Conservation (phyloP, 148 eudicot genomes). For the Cornus suecica region DNA sequence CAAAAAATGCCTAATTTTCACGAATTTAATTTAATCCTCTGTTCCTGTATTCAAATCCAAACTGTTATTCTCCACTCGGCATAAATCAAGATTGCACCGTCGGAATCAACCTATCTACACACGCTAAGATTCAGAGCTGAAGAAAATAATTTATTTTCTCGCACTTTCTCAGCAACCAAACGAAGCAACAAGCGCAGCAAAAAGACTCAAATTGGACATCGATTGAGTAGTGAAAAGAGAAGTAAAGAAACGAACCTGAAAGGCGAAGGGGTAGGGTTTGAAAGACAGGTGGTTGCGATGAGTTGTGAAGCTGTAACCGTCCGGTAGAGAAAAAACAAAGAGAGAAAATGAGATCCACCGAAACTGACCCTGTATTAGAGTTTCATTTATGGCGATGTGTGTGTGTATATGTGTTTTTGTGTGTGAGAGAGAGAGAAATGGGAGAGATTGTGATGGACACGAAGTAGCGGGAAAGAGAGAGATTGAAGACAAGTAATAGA, state of each 20-base stretch:
- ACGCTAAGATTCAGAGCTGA: neutral
- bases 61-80: too few species aligned
- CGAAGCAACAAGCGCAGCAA: neutral
- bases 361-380: slow-evolving; percentile 14
- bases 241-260: neutral
- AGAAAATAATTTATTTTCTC: neutral
- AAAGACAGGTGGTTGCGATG: neutral
- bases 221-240: neutral
- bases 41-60: neutral
- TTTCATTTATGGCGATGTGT: slow-evolving; percentile 13
- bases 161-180: slow-evolving; percentile 9
- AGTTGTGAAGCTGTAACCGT: slow-evolving; percentile 15
- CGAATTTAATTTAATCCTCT: neutral
- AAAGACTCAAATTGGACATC: neutral
- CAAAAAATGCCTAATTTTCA: neutral
- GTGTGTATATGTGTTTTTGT: too few species aligned
- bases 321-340: slow-evolving; percentile 4
- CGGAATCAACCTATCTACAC: too few species aligned
- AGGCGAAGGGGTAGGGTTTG: neutral
- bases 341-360: slow-evolving; percentile 1
- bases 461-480: slow-evolving; percentile 39
- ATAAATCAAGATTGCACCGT: neutral
- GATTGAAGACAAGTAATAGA: slow-evolving; percentile 11
- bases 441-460: slow-evolving; percentile 5
- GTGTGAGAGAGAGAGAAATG: slow-evolving; percentile 9